Conservation (phyloP, 2,329 filamentous ascomycete species). For the Fusarium veterinarium region DNA sequence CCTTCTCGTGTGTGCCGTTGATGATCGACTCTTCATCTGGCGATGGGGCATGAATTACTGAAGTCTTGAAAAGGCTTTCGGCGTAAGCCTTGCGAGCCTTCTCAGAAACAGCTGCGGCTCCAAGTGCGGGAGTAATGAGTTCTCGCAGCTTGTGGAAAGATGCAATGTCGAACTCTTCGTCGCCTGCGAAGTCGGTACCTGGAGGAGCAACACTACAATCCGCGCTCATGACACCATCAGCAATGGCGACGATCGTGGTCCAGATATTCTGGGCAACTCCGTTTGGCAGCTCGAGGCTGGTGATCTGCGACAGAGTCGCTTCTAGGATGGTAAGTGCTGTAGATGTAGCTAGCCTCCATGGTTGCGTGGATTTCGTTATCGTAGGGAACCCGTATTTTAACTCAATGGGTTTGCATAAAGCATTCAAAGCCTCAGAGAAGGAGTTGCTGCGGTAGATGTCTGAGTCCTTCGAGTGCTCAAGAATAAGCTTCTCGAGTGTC, state of each 20-base stretch:
- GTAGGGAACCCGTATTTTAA: conserved; percentile 85
- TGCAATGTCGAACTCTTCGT: conserved; percentile 84
- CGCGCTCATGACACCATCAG: conserved; percentile 76
- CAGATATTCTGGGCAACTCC: conserved; percentile 71
- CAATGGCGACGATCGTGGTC: conserved; percentile 73
- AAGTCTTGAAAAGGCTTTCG: conserved; percentile 81
- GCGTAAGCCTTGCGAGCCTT: conserved; percentile 76
- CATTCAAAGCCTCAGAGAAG: conserved; percentile 71
- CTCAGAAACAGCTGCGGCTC: conserved; percentile 73
- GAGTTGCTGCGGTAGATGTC: conserved; percentile 78
- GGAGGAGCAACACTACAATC: conserved; percentile 63
- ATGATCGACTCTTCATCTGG: conserved; percentile 67
- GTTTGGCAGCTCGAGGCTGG: conserved; percentile 59
- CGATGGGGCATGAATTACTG: conserved; percentile 77
- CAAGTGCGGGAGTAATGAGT: conserved; percentile 80
- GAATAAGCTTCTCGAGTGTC: conserved; percentile 71
- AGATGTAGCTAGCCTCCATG: conserved; percentile 85
- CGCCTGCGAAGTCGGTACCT: conserved; percentile 65
- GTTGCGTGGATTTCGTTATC: conserved; percentile 74
- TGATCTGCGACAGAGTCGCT: conserved; percentile 71
- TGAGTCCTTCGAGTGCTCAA: conserved; percentile 68
- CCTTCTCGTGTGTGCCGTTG: conserved; percentile 57
- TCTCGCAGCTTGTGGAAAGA: conserved; percentile 77
- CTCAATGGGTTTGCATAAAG: conserved; percentile 75
- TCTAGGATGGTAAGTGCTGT: conserved; percentile 76